These are phyloP conservation scores for Diaporthe sp. DNA, from an alignment of 2,329 filamentous ascomycete species.

Conservation along the genomic window DNA sequence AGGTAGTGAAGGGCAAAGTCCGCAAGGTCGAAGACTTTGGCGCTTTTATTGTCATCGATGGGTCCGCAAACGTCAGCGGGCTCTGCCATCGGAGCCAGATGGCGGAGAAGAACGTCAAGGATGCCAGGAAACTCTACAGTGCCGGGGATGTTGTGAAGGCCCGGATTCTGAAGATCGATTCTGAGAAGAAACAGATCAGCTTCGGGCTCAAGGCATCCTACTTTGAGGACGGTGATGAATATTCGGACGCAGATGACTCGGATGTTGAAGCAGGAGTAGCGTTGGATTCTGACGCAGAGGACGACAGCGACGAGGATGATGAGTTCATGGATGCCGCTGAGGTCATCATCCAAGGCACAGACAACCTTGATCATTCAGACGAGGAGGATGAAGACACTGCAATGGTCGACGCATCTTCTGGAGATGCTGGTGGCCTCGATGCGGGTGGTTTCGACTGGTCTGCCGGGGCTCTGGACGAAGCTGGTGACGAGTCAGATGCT, in stretches of 20 bases:
- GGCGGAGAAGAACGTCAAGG: conserved; percentile 84
- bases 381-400: conserved; percentile 58
- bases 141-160: conserved; percentile 96
- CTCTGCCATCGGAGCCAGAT: conserved; percentile 94
- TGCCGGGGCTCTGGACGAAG: conserved; percentile 74
- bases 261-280: conserved; percentile 62
- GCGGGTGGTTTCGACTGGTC: conserved; percentile 91
- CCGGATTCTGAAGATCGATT: conserved; percentile 84
- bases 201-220: conserved; percentile 95
- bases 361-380: conserved; percentile 52
- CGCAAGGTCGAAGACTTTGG: conserved; percentile 96
- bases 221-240: conserved; percentile 75
- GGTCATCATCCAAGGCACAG: conserved; percentile 59
- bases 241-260: conserved; percentile 58
- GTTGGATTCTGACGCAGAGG: conserved; percentile 56
- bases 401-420: conserved; percentile 56
- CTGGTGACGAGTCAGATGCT: conserved; percentile 65
- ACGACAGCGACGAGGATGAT: conserved; percentile 64
- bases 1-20: conserved; percentile 89
- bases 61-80: conserved; percentile 89
- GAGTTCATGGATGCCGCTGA: conserved; percentile 63
- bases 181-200: conserved; percentile 82
- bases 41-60: conserved; percentile 92
- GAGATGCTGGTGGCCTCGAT: conserved; percentile 69
- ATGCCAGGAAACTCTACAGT: conserved; percentile 90